A percentile compares a stretch with the other conserved stretches of the same genome.
These are phyloP conservation scores for Zygosaccharomyces rouxii DNA, from an alignment of 805 yeast genomes.

Conservation along the genomic window DNA sequence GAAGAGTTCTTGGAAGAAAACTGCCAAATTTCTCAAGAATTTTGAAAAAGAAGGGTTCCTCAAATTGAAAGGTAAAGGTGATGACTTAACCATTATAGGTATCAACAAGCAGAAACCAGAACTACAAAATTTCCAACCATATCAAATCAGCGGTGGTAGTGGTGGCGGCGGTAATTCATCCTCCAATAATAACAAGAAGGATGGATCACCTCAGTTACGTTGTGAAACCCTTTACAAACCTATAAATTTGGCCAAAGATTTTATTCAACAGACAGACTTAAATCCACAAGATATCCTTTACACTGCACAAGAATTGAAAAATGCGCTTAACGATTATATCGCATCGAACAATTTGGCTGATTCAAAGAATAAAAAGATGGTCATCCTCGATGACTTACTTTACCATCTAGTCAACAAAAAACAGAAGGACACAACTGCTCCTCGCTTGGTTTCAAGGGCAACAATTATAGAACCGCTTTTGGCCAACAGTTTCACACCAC, in stretches of 20 bases:
- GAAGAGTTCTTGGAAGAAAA: slow-evolving; percentile 84
- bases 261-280: slow-evolving; percentile 43
- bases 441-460: slow-evolving; percentile 40
- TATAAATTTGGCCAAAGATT: slow-evolving; percentile 42
- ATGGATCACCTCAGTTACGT: slow-evolving; percentile 28
- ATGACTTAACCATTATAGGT: slow-evolving; percentile 58
- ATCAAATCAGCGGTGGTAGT: slow-evolving; percentile 40
- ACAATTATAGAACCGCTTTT: slow-evolving; percentile 43
- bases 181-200: slow-evolving; percentile 15
- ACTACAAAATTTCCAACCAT: slow-evolving; percentile 61
- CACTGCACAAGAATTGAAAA: slow-evolving; percentile 51
- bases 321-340: slow-evolving; percentile 53
- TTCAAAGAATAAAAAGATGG: slow-evolving; percentile 46
- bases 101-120: slow-evolving; percentile 46
- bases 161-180: slow-evolving; percentile 7
- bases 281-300: slow-evolving; percentile 41
- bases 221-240: slow-evolving; percentile 54
- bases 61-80: slow-evolving; percentile 78
- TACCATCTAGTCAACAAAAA: slow-evolving; percentile 35
- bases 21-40: slow-evolving; percentile 76
- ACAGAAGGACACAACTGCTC: slow-evolving; percentile 32
- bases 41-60: slow-evolving; percentile 75
- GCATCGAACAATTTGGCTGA: slow-evolving; percentile 47
- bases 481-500: slow-evolving; percentile 44
- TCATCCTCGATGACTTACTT: slow-evolving; percentile 54